Evolutionary conservation across 306 rosid species (phyloP).

Genomic region (Rubus idaeus): DNA sequence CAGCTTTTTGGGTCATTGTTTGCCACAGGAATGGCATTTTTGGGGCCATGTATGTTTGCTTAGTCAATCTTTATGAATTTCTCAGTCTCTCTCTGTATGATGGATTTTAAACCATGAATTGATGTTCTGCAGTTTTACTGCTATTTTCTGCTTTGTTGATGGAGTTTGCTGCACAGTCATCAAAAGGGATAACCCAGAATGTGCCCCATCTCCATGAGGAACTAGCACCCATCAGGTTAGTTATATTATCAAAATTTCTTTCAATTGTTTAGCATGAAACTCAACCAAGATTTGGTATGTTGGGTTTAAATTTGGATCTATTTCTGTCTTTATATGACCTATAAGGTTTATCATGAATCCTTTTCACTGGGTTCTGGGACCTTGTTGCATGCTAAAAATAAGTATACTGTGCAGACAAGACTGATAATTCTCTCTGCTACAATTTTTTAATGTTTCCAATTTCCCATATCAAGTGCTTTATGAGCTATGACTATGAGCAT

Average conservation of each 20-base stretch:
- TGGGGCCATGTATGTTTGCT: conserved; percentile 81
- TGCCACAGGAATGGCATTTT: conserved; percentile 91
- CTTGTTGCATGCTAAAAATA: conserved; percentile 1
- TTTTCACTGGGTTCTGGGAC: neutral
- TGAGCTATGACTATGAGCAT: neutral
- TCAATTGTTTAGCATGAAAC: neutral
- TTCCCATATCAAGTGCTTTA: conserved; percentile 2
- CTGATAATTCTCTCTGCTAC: neutral
- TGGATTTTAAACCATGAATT: conserved; percentile 13
- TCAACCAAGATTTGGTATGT: neutral
- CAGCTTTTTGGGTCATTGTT: conserved; percentile 90
- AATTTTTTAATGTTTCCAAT: conserved; percentile 3
- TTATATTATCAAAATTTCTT: neutral
- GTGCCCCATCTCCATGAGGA: conserved; percentile 48
- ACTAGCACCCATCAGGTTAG: conserved; percentile 72
- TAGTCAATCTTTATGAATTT: conserved; percentile 17
- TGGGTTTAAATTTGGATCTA: neutral
- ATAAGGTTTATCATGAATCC: neutral
- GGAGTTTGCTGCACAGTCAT: conserved; percentile 90
- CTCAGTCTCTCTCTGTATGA: neutral
- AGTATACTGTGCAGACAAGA: conserved; percentile 2
- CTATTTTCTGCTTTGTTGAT: conserved; percentile 82
- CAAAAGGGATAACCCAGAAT: conserved; percentile 71
- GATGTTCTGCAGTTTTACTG: conserved; percentile 61
- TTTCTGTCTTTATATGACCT: neutral